Base-by-base conservation (phyloP, 2,329 filamentous ascomycete genomes). In the Zymoseptoria crescenta region DNA sequence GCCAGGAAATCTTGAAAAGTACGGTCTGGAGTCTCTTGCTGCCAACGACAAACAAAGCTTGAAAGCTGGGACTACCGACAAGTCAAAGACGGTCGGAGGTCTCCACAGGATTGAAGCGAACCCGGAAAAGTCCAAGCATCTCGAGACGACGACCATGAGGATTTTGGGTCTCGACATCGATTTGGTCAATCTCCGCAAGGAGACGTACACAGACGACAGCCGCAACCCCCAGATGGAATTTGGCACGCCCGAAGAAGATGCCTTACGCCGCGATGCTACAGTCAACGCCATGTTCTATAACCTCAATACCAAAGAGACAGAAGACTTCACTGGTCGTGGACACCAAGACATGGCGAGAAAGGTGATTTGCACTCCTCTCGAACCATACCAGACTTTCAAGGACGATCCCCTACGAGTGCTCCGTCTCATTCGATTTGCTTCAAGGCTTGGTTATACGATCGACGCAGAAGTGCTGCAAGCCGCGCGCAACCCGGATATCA, bases 281-380 rank as follows among this genome's bases (percentile, higher is more conserved):
- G 86, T 97, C 62, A 99, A 99, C 72, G 91, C 94, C 24, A 83
- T 99, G 63, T 97, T 97, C 76, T 97, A 94, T 79, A 97, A 97
- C 68, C 77, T 99, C 48, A 86, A 92, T 69, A 91, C 87, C 0
- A 82, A 84, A 35, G 68, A 81, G 59, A 82, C 97, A 41, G 93
- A 97, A 73, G 94, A 99, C 72, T 88, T 95, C 62, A 95, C 91
- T 0, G 82, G 82, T 7, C 75, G 73, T 48, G 93, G 94, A 0
- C 77, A 95, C 41, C 71, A 81, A 7, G 93, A 97, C 70, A 84
- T 97, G 83, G 73, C 80, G 35, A 77, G 79, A 1, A 83, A 83
- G 61, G 77, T 92, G 54, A 91, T 99, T 64, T 83, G 88, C 56
- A 97, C 94, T 2, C 93, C 93, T 0, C 76, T 97, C 49, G 87